These are phyloP conservation scores for Pseudisothecium myosuroides DNA, from an alignment of 225 moss, liverwort and hornwort species.

Conservation along the genomic window DNA sequence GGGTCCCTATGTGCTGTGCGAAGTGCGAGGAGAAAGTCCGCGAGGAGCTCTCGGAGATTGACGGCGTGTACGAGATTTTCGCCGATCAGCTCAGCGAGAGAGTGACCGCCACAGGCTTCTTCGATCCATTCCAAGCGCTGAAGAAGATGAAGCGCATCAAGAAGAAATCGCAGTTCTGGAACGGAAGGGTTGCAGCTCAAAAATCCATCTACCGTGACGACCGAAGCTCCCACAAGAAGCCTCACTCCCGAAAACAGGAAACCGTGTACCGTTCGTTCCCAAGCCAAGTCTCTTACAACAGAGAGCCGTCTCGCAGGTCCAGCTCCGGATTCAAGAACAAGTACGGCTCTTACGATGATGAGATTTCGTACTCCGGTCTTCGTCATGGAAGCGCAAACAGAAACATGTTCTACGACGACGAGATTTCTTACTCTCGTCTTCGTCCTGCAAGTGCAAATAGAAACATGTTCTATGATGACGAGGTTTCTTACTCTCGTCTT, in stretches of 20 bases:
- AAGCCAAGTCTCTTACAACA: conserved; percentile 11
- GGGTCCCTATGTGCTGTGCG: conserved; percentile 40
- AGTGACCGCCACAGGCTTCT: conserved; percentile 15
- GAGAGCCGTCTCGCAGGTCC: neutral
- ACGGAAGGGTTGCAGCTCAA: neutral
- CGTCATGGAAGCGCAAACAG: neutral
- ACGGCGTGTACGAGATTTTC: conserved; percentile 13
- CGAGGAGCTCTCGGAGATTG: conserved; percentile 27
- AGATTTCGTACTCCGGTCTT: neutral
- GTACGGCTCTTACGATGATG: neutral
- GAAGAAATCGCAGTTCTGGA: conserved; percentile 41
- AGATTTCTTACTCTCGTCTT: neutral
- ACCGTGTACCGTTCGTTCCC: conserved; percentile 10
- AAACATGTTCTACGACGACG: neutral
- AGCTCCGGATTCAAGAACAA: neutral
- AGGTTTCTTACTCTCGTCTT: neutral
- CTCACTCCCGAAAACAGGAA: neutral
- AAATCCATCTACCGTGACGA: neutral
- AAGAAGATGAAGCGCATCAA: conserved; percentile 48
- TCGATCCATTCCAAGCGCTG: conserved; percentile 27
- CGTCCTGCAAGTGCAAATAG: neutral
- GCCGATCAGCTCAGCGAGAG: conserved; percentile 8
- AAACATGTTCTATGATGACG: neutral
- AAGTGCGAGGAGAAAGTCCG: conserved; percentile 45
- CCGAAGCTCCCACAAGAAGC: neutral